Conservation (phyloP, 768 basidiomycete genomes). For the Pisolithus marmoratus region DNA sequence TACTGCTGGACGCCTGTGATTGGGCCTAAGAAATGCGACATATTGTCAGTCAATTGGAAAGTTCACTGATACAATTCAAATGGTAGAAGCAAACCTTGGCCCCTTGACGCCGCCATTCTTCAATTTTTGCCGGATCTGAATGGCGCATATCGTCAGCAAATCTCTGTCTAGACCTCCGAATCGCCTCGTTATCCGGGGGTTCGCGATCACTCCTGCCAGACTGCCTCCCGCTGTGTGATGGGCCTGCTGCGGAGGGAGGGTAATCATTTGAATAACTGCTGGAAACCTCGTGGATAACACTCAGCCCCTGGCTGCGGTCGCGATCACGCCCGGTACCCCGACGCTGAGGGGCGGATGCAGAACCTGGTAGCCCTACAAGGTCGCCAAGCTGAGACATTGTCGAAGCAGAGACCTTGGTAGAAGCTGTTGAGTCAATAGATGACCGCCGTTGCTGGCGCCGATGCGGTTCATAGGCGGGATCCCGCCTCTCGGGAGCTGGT, state of each 20-base stretch:
- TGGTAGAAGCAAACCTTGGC: background rate
- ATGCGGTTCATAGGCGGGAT: slow-evolving; percentile 19
- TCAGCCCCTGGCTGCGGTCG: slow-evolving; percentile 13
- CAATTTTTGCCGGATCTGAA: slow-evolving; percentile 26
- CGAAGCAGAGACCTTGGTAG: slow-evolving; percentile 25
- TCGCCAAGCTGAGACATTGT: slow-evolving; percentile 28
- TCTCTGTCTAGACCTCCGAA: slow-evolving; percentile 19
- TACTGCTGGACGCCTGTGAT: slow-evolving; percentile 9
- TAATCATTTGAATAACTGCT: slow-evolving; percentile 22
- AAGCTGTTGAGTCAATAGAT: slow-evolving; percentile 25
- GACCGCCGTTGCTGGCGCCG: slow-evolving; percentile 18
- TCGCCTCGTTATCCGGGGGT: slow-evolving; percentile 12
- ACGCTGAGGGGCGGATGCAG: slow-evolving; percentile 2
- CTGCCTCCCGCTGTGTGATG: slow-evolving; percentile 15
- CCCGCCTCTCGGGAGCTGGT: slow-evolving; percentile 14
- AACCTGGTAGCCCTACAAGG: slow-evolving; percentile 21
- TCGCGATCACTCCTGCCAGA: background rate
- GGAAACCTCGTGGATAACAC: slow-evolving; percentile 28
- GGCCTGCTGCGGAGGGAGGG: slow-evolving; percentile 16
- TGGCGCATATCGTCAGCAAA: slow-evolving; percentile 32
- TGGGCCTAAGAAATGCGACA: slow-evolving; percentile 2
- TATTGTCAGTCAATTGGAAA: background rate
- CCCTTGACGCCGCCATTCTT: slow-evolving; percentile 26
- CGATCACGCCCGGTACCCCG: slow-evolving; percentile 15
- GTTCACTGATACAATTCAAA: background rate